A percentile compares a stretch with the other conserved stretches of the same genome.
These are phyloP conservation scores for Sparassis latifolia DNA, from an alignment of 1,284 basidiomycete genomes.

Conservation along the genomic window DNA sequence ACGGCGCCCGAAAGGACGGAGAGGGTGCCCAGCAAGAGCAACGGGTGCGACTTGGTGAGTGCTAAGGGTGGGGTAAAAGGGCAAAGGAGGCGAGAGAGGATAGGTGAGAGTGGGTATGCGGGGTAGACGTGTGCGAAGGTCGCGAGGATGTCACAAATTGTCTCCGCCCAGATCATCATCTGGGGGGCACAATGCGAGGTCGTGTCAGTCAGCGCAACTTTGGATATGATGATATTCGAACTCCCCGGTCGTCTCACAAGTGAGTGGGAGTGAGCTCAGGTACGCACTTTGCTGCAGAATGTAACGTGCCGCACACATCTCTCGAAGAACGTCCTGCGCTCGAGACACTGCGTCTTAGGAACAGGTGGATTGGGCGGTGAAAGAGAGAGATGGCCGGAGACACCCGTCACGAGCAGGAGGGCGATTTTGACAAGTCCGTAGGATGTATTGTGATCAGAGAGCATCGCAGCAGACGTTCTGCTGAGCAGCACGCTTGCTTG, in stretches of 20 bases:
- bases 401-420: conserved; percentile 19
- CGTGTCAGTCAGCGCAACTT: neutral
- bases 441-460: neutral
- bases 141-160: conserved; percentile 19
- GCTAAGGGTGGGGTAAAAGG: neutral
- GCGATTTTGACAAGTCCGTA: conserved; percentile 15
- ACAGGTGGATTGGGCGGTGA: conserved; percentile 23
- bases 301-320: conserved; percentile 24
- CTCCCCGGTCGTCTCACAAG: no score
- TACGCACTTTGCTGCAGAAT: conserved; percentile 24
- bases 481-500: no score
- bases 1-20: conserved; percentile 11
- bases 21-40: conserved; percentile 16
- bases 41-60: conserved; percentile 2
- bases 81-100: conserved; percentile 11
- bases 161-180: conserved; percentile 22
- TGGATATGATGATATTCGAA: neutral
- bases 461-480: no score
- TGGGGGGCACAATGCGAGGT: conserved; percentile 4
- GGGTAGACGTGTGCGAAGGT: conserved; percentile 16
- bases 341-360: conserved; percentile 18
- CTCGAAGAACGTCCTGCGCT: conserved; percentile 23
- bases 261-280: no score
- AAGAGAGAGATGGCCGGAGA: conserved; percentile 20
- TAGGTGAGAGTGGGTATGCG: conserved; percentile 9